These are phyloP conservation scores for Erigeron philadelphicus DNA, from an alignment of 140 eudicot genomes.

Conservation along the genomic window DNA sequence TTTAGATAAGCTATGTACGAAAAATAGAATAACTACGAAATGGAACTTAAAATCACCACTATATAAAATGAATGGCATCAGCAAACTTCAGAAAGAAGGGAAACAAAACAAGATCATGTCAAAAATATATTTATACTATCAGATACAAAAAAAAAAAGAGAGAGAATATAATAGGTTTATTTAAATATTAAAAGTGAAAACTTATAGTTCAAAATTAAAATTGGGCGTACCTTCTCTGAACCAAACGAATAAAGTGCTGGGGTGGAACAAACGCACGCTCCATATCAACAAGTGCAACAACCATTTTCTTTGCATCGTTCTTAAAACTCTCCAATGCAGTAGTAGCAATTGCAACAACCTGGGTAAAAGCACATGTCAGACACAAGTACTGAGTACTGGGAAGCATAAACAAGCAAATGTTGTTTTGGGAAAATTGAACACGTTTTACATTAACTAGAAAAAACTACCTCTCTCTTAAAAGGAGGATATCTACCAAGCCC, in stretches of 20 bases:
- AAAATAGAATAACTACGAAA: background rate
- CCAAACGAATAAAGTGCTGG: conserved; percentile 94
- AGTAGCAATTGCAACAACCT: conserved; percentile 88
- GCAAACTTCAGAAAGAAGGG: background rate
- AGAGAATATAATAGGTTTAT: background rate
- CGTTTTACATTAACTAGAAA: conserved; percentile 1
- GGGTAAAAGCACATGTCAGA: conserved; percentile 14
- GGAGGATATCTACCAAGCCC: conserved; percentile 94
- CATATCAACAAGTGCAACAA: conserved; percentile 99
- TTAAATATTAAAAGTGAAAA: conserved; percentile 4
- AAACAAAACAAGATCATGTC: background rate
- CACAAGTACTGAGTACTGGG: background rate
- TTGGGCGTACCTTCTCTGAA: conserved; percentile 79
- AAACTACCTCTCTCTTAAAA: conserved; percentile 80
- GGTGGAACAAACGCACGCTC: conserved; percentile 99
- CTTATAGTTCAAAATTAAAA: background rate
- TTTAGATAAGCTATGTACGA: too few relatives aligned
- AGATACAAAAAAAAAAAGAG: background rate
- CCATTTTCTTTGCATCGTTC: conserved; percentile 90
- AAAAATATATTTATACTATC: background rate
- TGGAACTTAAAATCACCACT: background rate
- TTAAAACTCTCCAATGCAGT: conserved; percentile 84
- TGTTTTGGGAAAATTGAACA: background rate
- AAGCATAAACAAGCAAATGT: conserved; percentile 20
- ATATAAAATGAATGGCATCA: background rate